phyloP scores from a whole-genome alignment of 2,329 filamentous ascomycete genomes.

The Xylaria arbuscula region DNA sequence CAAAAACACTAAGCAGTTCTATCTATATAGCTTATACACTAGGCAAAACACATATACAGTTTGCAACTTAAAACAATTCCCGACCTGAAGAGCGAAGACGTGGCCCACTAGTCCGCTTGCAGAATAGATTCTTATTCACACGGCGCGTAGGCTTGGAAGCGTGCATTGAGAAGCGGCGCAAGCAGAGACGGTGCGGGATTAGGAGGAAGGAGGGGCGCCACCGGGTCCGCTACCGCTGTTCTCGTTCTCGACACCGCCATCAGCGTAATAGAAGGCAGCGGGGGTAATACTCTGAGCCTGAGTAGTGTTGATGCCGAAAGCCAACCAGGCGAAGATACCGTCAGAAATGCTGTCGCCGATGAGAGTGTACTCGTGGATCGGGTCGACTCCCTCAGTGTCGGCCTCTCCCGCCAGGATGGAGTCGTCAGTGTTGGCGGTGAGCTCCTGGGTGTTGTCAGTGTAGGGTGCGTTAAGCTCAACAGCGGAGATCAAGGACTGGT shows the following conservation, averaged over 20 bases:
- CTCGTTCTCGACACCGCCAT: slow-evolving; percentile 50
- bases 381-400: slow-evolving; percentile 8
- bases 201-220: slow-evolving; percentile 27
- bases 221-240: slow-evolving; percentile 38
- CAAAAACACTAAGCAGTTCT: background rate
- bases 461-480: slow-evolving; percentile 24
- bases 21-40: slow-evolving; percentile 3
- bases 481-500: slow-evolving; percentile 21
- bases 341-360: slow-evolving; percentile 23
- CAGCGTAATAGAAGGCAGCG: slow-evolving; percentile 50
- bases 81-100: background rate
- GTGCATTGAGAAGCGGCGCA: background rate
- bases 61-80: background rate
- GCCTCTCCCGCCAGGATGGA: slow-evolving; percentile 19
- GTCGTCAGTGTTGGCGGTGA: slow-evolving; percentile 30
- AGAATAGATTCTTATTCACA: background rate
- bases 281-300: slow-evolving; percentile 42
- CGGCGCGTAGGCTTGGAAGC: background rate
- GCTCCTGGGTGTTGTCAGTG: slow-evolving; percentile 16
- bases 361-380: slow-evolving; percentile 22
- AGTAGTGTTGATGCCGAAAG: slow-evolving; percentile 27
- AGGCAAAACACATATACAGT: slow-evolving; percentile 10
- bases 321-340: slow-evolving; percentile 29
- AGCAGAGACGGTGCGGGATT: background rate
- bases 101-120: background rate